A percentile compares a stretch with the other conserved stretches of the same genome.
Conservation (phyloP, 2,329 filamentous ascomycete species). For the Xylaria hypoxylon region DNA sequence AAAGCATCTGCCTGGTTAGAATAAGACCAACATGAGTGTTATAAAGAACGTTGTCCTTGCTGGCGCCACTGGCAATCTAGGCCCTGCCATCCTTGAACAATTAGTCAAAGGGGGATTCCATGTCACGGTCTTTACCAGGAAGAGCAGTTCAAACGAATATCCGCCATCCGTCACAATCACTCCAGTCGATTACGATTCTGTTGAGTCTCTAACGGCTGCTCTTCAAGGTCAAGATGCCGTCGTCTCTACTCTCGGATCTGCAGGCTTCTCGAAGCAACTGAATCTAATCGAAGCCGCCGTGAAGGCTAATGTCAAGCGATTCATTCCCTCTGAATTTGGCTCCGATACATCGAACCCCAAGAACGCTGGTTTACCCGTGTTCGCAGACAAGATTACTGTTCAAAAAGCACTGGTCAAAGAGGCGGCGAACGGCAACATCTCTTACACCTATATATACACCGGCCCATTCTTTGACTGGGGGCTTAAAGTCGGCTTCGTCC, state of each 20-base stretch:
- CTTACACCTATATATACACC: constrained; percentile 53
- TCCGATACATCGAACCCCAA: constrained; percentile 54
- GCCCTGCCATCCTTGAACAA: constrained; percentile 53
- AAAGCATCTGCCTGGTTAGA: not conserved
- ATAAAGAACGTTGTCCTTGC: constrained; percentile 43
- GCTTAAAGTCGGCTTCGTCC: constrained; percentile 35
- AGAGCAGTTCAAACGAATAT: constrained; percentile 53
- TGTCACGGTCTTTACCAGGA: constrained; percentile 67
- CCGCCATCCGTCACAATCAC: constrained; percentile 57
- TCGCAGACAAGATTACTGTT: constrained; percentile 60
- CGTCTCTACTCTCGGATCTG: constrained; percentile 58
- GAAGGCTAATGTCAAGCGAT: constrained; percentile 66
- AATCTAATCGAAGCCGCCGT: constrained; percentile 68
- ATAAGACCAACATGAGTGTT: constrained; percentile 24
- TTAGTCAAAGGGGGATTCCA: constrained; percentile 58
- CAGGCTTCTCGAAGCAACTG: constrained; percentile 54
- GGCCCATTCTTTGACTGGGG: constrained; percentile 51
- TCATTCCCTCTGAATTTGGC: constrained; percentile 70
- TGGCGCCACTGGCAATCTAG: constrained; percentile 51
- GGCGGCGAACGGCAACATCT: constrained; percentile 50
- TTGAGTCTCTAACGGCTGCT: constrained; percentile 60
- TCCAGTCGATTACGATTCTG: constrained; percentile 61
- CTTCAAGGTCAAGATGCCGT: constrained; percentile 70
- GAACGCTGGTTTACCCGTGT: constrained; percentile 61
- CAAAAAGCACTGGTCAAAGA: constrained; percentile 57